Conservation (phyloP, 164 flowering plant genomes). For the Chimonanthus praecox region DNA sequence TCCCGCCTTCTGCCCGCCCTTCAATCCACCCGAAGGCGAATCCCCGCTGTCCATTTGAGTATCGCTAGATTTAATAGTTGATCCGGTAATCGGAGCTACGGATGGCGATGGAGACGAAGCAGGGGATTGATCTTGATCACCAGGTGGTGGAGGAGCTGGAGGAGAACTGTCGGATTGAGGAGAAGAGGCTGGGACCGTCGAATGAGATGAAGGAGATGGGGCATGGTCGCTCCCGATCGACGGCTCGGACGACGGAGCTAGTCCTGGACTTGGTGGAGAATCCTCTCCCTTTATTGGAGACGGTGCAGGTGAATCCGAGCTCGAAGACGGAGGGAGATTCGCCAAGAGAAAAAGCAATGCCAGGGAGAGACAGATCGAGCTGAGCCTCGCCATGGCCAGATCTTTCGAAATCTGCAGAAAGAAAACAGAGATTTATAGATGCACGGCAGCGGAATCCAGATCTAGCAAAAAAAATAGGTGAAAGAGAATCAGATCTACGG, state of each 20-base stretch:
- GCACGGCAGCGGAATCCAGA: not conserved
- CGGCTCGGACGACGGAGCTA: conserved; percentile 2
- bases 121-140: not conserved
- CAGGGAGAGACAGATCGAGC: not conserved
- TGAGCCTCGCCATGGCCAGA: conserved; percentile 18
- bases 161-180: conserved; percentile 2
- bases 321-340: conserved; percentile 1
- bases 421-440: not conserved
- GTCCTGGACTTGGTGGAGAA: not conserved
- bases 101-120: conserved; percentile 17
- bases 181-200: not conserved
- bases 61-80: not conserved
- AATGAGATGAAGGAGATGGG: conserved; percentile 4
- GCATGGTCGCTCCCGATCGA: not conserved
- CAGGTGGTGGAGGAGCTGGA: conserved; percentile 10
- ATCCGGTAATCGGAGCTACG: not conserved
- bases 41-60: not conserved
- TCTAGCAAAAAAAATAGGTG: not conserved
- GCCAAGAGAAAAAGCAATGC: conserved; percentile 10
- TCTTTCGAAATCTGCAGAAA: not conserved
- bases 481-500: not conserved
- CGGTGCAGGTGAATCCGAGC: conserved; percentile 10
- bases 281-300: conserved; percentile 9
- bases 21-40: conserved; percentile 19
- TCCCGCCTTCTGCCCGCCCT: conserved; percentile 33